A percentile compares a stretch with the other conserved stretches of the same genome.
Evolutionary conservation across 192 early-diverging fungal genomes (phyloP).

Genomic region (Mortierella claussenii): DNA sequence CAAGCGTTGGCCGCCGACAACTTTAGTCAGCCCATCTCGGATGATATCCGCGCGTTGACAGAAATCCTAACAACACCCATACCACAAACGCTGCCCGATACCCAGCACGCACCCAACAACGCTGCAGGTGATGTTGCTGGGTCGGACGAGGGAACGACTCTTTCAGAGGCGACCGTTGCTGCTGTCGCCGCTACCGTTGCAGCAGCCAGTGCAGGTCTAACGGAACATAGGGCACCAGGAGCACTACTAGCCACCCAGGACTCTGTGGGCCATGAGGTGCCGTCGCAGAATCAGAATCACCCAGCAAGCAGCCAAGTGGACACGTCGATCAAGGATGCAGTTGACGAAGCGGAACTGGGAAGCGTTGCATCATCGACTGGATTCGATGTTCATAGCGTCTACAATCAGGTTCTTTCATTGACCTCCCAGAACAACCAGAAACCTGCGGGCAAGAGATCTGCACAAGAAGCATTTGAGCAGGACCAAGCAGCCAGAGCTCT

Average conservation of each 20-base stretch:
- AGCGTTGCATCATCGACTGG: not conserved
- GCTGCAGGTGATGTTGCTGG: no score
- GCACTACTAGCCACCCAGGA: no score
- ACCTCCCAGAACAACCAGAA: constrained; percentile 5
- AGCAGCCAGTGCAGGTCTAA: constrained; percentile 3
- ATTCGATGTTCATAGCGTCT: constrained; percentile 13
- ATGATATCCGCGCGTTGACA: constrained; percentile 12
- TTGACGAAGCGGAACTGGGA: not conserved
- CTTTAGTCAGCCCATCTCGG: constrained; percentile 4
- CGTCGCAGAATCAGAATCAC: not conserved
- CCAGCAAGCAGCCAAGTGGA: not conserved
- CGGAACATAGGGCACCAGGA: not conserved
- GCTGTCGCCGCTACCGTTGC: constrained; percentile 5
- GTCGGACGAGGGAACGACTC: no score
- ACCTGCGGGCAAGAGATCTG: constrained; percentile 11
- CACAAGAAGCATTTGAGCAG: constrained; percentile 34
- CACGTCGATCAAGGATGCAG: not conserved
- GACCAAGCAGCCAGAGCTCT: constrained; percentile 34
- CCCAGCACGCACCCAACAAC: no score
- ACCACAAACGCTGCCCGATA: not conserved
- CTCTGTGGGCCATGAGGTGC: no score
- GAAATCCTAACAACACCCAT: constrained; percentile 18
- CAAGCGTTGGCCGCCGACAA: constrained; percentile 7
- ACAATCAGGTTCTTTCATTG: constrained; percentile 29
- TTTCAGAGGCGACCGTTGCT: not conserved